phyloP scores from a whole-genome alignment of 2,329 filamentous ascomycete species.

The Ceratocystis variospora region DNA sequence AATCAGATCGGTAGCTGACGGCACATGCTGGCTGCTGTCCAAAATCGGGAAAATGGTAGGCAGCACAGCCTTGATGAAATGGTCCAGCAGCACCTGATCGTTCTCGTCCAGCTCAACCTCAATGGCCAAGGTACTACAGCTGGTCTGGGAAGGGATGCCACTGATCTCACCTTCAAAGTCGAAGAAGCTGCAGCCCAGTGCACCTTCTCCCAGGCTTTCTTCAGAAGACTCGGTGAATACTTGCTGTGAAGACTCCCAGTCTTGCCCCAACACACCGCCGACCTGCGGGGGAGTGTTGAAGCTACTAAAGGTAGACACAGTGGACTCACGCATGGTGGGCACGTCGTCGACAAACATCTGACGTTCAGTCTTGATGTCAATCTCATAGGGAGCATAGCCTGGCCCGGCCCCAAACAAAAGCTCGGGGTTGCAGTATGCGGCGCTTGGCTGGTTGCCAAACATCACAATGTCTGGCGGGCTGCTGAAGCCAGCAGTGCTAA shows the following conservation, averaged over 20 bases:
- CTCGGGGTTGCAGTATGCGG: conserved; percentile 12
- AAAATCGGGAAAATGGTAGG: conserved; percentile 85
- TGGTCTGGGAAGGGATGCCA: conserved; percentile 75
- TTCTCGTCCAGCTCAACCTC: conserved; percentile 74
- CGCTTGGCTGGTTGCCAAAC: conserved; percentile 42
- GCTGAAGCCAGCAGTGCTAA: conserved; percentile 47
- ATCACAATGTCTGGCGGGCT: conserved; percentile 41
- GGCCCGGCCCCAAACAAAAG: conserved; percentile 29
- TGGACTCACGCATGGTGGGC: conserved; percentile 71
- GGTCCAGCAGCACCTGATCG: conserved; percentile 74
- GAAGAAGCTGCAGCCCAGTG: conserved; percentile 48
- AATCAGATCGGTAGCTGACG: conserved; percentile 66
- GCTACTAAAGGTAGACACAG: conserved; percentile 86
- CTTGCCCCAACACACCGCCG: conserved; percentile 49
- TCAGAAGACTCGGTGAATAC: conserved; percentile 10
- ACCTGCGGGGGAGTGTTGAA: conserved; percentile 64
- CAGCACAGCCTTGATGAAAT: conserved; percentile 80
- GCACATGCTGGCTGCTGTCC: conserved; percentile 77
- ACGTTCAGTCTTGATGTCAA: conserved; percentile 90
- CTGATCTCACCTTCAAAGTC: conserved; percentile 43
- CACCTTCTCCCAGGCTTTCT: background rate
- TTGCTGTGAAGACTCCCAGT: conserved; percentile 49
- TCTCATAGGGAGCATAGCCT: conserved; percentile 67
- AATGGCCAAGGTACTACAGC: conserved; percentile 48
- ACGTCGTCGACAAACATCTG: conserved; percentile 90